phyloP scores from a whole-genome alignment of 441 rosid species.

The Pelargonium exstipulatum region DNA sequence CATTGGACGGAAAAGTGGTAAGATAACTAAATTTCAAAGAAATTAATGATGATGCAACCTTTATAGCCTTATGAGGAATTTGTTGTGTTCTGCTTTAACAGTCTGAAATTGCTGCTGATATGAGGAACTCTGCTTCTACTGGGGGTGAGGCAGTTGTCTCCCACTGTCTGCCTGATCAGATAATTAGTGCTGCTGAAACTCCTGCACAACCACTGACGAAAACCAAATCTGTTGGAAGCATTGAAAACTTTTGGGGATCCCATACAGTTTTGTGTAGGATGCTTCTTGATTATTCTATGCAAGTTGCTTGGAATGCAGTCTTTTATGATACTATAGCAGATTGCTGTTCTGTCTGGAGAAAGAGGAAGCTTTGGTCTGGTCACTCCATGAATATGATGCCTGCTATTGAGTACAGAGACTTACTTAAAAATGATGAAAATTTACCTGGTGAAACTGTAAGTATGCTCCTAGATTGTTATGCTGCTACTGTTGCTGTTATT shows the following conservation, averaged over 20 bases:
- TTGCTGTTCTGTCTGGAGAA: slow-evolving; percentile 61
- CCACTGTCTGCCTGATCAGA: slow-evolving; percentile 25
- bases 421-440: slow-evolving; percentile 26
- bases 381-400: slow-evolving; percentile 30
- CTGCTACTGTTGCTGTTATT: slow-evolving; percentile 8
- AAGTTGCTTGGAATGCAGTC: slow-evolving; percentile 85
- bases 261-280: slow-evolving; percentile 48
- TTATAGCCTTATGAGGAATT: slow-evolving; percentile 8
- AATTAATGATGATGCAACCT: not conserved
- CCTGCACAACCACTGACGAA: slow-evolving; percentile 22
- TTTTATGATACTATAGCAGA: slow-evolving; percentile 63
- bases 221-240: slow-evolving; percentile 69
- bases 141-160: slow-evolving; percentile 30
- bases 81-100: slow-evolving; percentile 30
- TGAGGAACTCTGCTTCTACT: slow-evolving; percentile 23
- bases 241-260: slow-evolving; percentile 60
- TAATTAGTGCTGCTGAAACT: slow-evolving; percentile 18
- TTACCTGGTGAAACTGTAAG: slow-evolving; percentile 34
- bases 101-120: slow-evolving; percentile 37
- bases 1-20: slow-evolving; percentile 35
- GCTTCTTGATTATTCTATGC: slow-evolving; percentile 66
- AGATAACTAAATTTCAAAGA: slow-evolving; percentile 15
- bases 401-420: slow-evolving; percentile 18
- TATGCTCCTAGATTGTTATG: slow-evolving; percentile 8
- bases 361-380: slow-evolving; percentile 57